phyloP scores from a whole-genome alignment of 2,329 filamentous ascomycete species.

The Hortaea sp. region DNA sequence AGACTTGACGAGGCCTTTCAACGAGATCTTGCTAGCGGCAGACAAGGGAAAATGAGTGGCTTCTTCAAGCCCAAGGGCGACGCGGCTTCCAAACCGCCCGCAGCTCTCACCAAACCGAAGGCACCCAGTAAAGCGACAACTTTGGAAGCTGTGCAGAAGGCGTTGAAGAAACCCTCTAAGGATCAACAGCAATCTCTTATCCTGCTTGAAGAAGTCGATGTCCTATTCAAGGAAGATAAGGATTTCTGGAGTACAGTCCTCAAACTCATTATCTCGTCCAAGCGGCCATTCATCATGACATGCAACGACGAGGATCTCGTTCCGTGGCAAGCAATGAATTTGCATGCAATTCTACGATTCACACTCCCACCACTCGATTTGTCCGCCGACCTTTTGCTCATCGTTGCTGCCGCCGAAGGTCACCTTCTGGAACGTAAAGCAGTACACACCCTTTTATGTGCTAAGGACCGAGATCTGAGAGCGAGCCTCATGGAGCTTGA shows the following conservation, averaged over 20 bases:
- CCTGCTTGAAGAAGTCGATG: constrained; percentile 83
- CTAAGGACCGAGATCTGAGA: constrained; percentile 62
- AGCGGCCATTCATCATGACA: constrained; percentile 85
- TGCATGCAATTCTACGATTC: constrained; percentile 79
- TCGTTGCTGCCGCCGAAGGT: constrained; percentile 80
- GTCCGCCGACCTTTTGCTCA: constrained; percentile 68
- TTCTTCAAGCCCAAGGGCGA: constrained; percentile 59
- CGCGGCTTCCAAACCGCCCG: constrained; percentile 14
- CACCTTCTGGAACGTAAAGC: constrained; percentile 63
- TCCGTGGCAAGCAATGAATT: constrained; percentile 60
- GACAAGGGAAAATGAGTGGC: constrained; percentile 67
- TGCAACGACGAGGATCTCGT: constrained; percentile 87
- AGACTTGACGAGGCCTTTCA: constrained; percentile 37
- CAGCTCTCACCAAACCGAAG: constrained; percentile 10
- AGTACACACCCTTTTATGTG: constrained; percentile 59
- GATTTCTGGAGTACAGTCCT: constrained; percentile 84
- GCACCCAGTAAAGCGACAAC: constrained; percentile 10
- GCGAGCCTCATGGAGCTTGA: constrained; percentile 75
- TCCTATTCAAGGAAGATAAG: constrained; percentile 91
- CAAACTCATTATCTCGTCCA: constrained; percentile 70
- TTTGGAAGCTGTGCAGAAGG: constrained; percentile 16
- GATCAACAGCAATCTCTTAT: constrained; percentile 88
- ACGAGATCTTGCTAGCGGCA: constrained; percentile 53
- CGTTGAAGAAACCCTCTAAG: constrained; percentile 27
- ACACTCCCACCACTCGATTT: constrained; percentile 54